These are phyloP conservation scores for Zizania latifolia DNA, from an alignment of 176 grass and related monocot genomes.

Conservation along the genomic window DNA sequence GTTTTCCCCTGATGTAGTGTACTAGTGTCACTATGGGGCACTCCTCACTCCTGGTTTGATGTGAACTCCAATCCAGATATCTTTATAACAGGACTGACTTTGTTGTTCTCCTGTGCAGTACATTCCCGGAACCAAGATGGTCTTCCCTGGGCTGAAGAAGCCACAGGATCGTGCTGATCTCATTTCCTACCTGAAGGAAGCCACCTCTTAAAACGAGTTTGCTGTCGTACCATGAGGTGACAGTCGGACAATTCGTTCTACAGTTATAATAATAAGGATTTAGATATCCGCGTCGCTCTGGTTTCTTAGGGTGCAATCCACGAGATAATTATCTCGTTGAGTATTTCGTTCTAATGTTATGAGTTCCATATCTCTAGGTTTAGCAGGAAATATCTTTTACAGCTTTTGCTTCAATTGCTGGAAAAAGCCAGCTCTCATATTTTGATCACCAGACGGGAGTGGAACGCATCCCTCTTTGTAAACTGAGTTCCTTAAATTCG, in stretches of 20 bases:
- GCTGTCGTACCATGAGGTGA: neutral
- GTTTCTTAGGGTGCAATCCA: conserved; percentile 36
- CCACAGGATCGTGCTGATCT: conserved; percentile 83
- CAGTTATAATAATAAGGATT: conserved; percentile 44
- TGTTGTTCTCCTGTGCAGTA: conserved; percentile 46
- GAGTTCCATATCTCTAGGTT: conserved; percentile 36
- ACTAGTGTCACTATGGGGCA: neutral
- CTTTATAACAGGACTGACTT: neutral
- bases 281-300: conserved; percentile 25
- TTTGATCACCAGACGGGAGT: conserved; percentile 32
- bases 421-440: conserved; percentile 31
- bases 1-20: neutral
- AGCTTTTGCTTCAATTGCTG: conserved; percentile 21
- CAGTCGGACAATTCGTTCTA: conserved; percentile 43
- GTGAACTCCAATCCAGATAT: neutral
- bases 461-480: neutral
- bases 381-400: conserved; percentile 29
- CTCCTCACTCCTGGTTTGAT: neutral
- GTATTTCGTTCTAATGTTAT: conserved; percentile 12
- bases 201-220: conserved; percentile 33
- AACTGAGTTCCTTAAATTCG: neutral
- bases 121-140: conserved; percentile 99
- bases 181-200: conserved; percentile 78
- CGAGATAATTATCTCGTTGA: conserved; percentile 17
- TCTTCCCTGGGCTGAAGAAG: conserved; percentile 96